A percentile compares a stretch with the other conserved stretches of the same genome.
These are phyloP conservation scores for Aurantiochytrium sp. DNA, from an alignment of 108 stramenopile genomes.

Conservation along the genomic window DNA sequence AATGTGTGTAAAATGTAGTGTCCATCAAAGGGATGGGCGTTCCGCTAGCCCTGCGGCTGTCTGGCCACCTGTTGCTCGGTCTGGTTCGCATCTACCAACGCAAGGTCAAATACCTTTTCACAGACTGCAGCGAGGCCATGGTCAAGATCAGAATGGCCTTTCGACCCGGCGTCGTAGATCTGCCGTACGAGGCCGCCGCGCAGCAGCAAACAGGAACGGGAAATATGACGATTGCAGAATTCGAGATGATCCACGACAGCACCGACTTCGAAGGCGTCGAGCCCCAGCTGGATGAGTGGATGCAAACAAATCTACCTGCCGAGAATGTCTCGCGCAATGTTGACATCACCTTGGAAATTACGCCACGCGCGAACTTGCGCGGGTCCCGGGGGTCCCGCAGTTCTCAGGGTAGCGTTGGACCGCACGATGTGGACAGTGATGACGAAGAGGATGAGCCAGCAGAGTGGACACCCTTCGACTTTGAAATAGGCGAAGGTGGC, in stretches of 20 bases:
- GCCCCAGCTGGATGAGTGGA: conserved; percentile 13
- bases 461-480: conserved; percentile 25
- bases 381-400: neutral
- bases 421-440: neutral
- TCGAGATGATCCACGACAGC: conserved; percentile 26
- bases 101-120: conserved; percentile 85
- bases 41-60: conserved; percentile 90
- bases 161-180: conserved; percentile 46
- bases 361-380: neutral
- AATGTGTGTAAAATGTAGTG: conserved; percentile 25
- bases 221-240: conserved; percentile 61
- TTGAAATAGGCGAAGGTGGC: neutral
- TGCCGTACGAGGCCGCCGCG: conserved; percentile 22
- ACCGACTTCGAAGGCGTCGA: conserved; percentile 4
- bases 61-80: conserved; percentile 87
- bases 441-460: conserved; percentile 1
- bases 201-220: conserved; percentile 22
- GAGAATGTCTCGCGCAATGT: neutral
- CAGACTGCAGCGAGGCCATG: conserved; percentile 96
- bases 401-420: neutral
- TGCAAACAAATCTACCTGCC: neutral
- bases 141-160: conserved; percentile 96
- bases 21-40: conserved; percentile 84
- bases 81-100: conserved; percentile 94
- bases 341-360: neutral